A percentile compares a stretch with the other conserved stretches of the same genome.
These are phyloP conservation scores for Bretschneidera sinensis DNA, from an alignment of 345 rosid genomes.

Conservation along the genomic window DNA sequence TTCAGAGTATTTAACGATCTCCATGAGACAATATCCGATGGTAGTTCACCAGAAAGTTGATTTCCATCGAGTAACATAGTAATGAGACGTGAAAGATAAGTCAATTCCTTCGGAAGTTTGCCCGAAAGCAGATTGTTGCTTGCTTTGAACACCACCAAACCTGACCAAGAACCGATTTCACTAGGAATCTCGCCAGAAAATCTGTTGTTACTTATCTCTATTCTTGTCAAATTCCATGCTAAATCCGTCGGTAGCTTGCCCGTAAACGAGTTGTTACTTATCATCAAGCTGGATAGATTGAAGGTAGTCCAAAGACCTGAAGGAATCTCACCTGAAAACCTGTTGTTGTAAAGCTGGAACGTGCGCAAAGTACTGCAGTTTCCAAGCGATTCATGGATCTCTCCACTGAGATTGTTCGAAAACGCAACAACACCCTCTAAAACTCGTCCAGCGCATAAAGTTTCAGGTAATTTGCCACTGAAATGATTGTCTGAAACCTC, in stretches of 20 bases:
- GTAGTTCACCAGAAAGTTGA: constrained; percentile 60
- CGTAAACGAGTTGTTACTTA: constrained; percentile 62
- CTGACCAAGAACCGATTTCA: constrained; percentile 46
- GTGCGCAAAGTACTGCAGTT: constrained; percentile 47
- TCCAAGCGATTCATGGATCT: constrained; percentile 61
- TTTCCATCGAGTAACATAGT: constrained; percentile 52
- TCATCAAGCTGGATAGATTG: constrained; percentile 43
- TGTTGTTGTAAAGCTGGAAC: constrained; percentile 62
- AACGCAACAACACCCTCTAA: constrained; percentile 57
- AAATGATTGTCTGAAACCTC: constrained; percentile 60
- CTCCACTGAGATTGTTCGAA: constrained; percentile 60
- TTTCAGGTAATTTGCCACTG: constrained; percentile 61
- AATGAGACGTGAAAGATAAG: constrained; percentile 42
- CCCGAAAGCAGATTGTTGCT: constrained; percentile 71
- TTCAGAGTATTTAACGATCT: constrained; percentile 37
- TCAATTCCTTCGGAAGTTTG: constrained; percentile 47
- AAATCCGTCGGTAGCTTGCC: constrained; percentile 56
- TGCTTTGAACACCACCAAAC: constrained; percentile 48
- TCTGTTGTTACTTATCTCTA: constrained; percentile 62
- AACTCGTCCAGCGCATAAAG: constrained; percentile 60
- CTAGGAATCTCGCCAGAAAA: constrained; percentile 74
- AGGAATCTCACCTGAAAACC: constrained; percentile 78
- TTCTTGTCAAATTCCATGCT: constrained; percentile 62
- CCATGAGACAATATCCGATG: constrained; percentile 65
- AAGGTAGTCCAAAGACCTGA: constrained; percentile 51